Conservation (phyloP, 2,329 filamentous ascomycete genomes). For the Penicillium paneum region DNA sequence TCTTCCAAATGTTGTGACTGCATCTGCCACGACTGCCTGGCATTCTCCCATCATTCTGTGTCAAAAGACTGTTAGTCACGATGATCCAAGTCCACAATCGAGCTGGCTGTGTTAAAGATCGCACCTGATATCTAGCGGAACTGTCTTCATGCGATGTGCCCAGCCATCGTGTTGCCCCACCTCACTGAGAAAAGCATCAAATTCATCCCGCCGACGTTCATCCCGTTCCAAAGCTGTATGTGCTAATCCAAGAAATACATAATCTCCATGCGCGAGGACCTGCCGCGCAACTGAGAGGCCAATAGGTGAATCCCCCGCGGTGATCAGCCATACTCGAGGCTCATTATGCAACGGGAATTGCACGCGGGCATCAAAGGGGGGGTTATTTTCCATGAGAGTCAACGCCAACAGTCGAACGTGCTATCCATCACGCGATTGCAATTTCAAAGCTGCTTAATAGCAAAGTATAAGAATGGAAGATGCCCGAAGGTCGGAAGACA, state of each 20-base stretch:
- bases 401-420: conserved; percentile 21
- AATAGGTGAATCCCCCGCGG: conserved; percentile 78
- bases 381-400: conserved; percentile 34
- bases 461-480: conserved; percentile 1
- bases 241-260: conserved; percentile 78
- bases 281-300: conserved; percentile 77
- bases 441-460: neutral
- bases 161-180: conserved; percentile 67
- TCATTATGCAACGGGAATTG: conserved; percentile 60
- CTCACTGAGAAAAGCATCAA: conserved; percentile 70
- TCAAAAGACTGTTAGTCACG: conserved; percentile 12
- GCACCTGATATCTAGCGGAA: conserved; percentile 57
- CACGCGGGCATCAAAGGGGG: conserved; percentile 32
- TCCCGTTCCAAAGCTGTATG: conserved; percentile 72
- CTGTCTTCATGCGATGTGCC: conserved; percentile 69
- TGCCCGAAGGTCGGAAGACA: neutral
- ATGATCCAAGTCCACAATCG: neutral
- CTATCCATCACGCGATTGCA: conserved; percentile 29
- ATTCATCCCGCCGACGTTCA: conserved; percentile 71
- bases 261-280: conserved; percentile 86
- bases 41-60: conserved; percentile 64
- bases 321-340: conserved; percentile 90
- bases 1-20: conserved; percentile 75
- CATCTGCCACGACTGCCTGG: conserved; percentile 81
- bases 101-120: neutral